phyloP scores from a whole-genome alignment of 192 early-diverging fungal genomes.

The Chytriomyces sp. region DNA sequence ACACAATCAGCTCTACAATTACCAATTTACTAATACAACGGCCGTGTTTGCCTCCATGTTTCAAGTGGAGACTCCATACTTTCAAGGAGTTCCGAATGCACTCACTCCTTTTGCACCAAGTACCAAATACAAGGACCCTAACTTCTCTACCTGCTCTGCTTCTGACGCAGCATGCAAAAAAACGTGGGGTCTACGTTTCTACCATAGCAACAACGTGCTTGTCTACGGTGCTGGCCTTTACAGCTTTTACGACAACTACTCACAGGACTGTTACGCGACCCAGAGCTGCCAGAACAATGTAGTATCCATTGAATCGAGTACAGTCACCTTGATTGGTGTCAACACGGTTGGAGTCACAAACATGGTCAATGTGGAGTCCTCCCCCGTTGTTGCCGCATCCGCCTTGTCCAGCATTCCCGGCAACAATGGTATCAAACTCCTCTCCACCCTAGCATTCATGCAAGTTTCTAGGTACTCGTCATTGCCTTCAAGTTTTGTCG shows the following conservation, averaged over 20 bases:
- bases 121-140: slow-evolving; percentile 28
- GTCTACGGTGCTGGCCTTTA: no score
- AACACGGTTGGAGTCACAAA: not conserved
- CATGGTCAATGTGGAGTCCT: not conserved
- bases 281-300: slow-evolving; percentile 35
- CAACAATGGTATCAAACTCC: no score
- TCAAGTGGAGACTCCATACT: slow-evolving; percentile 49
- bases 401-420: no score
- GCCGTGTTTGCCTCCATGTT: slow-evolving; percentile 45
- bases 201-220: no score
- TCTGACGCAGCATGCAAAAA: slow-evolving; percentile 20
- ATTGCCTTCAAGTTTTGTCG: no score
- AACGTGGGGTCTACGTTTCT: no score
- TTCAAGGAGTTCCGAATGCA: slow-evolving; percentile 32
- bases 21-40: slow-evolving; percentile 31
- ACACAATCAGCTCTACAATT: slow-evolving; percentile 46
- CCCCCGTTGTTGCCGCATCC: not conserved
- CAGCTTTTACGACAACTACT: slow-evolving; percentile 47
- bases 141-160: slow-evolving; percentile 26
- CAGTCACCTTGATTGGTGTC: not conserved
- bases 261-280: slow-evolving; percentile 33
- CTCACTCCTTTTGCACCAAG: slow-evolving; percentile 32
- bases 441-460: no score
- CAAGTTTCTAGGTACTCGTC: no score
- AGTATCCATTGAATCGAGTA: not conserved